Conservation (phyloP, 2,329 filamentous ascomycete species). For the Pseudogymnoascus sp. region DNA sequence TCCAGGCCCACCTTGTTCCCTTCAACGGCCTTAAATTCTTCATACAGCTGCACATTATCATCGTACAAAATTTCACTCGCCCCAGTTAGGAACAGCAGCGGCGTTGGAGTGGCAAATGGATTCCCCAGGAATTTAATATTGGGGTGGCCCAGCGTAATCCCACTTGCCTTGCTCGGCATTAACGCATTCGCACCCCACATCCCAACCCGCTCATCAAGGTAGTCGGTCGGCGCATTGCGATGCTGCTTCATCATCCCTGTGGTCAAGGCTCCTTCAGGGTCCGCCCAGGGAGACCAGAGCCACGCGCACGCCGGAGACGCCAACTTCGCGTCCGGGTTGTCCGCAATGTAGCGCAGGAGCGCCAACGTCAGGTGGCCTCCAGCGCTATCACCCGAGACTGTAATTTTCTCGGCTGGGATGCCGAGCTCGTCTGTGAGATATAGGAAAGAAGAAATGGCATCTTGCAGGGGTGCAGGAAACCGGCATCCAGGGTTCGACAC, state of each 20-base stretch:
- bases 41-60: constrained; percentile 31
- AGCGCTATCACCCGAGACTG: constrained; percentile 41
- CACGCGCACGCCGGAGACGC: constrained; percentile 30
- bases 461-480: constrained; percentile 44
- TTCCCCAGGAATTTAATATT: constrained; percentile 32
- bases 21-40: constrained; percentile 28
- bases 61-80: constrained; percentile 34
- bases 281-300: constrained; percentile 37
- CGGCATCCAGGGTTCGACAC: constrained; percentile 33
- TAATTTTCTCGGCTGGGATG: constrained; percentile 33
- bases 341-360: constrained; percentile 38
- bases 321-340: constrained; percentile 28
- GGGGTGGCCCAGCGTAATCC: constrained; percentile 23
- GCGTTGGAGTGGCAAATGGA: constrained; percentile 32
- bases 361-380: constrained; percentile 39
- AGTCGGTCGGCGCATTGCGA: constrained; percentile 31
- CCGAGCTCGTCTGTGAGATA: constrained; percentile 32
- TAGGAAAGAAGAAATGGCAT: constrained; percentile 37
- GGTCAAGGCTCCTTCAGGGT: constrained; percentile 27
- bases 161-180: constrained; percentile 17
- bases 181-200: constrained; percentile 35
- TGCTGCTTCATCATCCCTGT: constrained; percentile 9
- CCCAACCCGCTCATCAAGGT: constrained; percentile 30
- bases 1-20: constrained; percentile 35
- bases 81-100: constrained; percentile 35